A percentile compares a stretch with the other conserved stretches of the same genome.
Conservation (phyloP, 352 stramenopile genomes). For the Phytophthora sp. region DNA sequence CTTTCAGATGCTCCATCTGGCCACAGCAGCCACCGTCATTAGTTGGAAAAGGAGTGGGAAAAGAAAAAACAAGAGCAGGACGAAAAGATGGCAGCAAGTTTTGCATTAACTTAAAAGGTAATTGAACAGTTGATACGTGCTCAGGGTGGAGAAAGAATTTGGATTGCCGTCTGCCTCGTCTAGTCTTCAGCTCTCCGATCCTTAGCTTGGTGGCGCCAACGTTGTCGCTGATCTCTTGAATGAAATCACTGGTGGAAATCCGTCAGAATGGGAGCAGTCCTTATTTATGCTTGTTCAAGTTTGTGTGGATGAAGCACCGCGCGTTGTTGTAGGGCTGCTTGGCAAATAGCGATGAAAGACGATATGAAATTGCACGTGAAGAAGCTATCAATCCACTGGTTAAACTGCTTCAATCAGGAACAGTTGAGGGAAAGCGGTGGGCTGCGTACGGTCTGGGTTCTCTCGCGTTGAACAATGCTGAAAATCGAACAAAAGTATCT, state of each 20-base stretch:
- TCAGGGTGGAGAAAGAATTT: too few relatives aligned
- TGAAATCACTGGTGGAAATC: neutral
- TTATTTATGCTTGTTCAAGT: neutral
- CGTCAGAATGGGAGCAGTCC: neutral
- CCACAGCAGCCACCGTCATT: neutral
- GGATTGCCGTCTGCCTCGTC: too few relatives aligned
- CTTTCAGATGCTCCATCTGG: slow-evolving; percentile 30
- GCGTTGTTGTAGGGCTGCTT: neutral
- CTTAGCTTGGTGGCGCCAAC: too few relatives aligned
- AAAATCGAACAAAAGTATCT: neutral
- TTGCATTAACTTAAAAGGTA: too few relatives aligned
- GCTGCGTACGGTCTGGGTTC: neutral
- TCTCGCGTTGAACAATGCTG: neutral
- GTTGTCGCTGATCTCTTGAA: neutral
- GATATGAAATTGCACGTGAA: neutral
- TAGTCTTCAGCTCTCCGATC: too few relatives aligned
- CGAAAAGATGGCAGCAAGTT: neutral
- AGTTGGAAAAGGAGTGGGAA: neutral
- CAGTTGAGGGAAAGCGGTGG: slow-evolving; percentile 2
- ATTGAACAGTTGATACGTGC: too few relatives aligned
- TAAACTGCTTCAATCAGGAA: neutral
- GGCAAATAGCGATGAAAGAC: slow-evolving; percentile 1
- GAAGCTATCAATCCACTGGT: slow-evolving; percentile 1
- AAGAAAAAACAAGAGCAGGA: neutral
- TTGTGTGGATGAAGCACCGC: neutral